Percentiles rank a stretch among this genome's conserved stretches.
phyloP scores from a whole-genome alignment of 2,329 filamentous ascomycete species.

The Talaromyces verruculosus region DNA sequence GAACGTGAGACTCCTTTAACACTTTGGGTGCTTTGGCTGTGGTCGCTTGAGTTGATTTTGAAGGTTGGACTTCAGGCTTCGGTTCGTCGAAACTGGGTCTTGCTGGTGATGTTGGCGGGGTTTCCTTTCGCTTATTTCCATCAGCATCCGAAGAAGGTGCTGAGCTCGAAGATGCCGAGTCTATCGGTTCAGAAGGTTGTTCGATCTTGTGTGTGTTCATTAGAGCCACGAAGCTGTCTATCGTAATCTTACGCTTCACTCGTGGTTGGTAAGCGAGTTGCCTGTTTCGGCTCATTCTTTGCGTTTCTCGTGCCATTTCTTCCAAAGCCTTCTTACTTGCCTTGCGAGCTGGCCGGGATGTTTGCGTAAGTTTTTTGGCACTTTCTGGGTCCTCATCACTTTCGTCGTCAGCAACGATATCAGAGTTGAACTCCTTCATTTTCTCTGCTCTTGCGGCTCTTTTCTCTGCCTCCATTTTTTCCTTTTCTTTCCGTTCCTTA shows the following conservation, averaged over 20 bases:
- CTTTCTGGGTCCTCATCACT: conserved; percentile 63
- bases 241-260: conserved; percentile 87
- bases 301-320: conserved; percentile 93
- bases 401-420: conserved; percentile 52
- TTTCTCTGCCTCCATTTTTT: conserved; percentile 55
- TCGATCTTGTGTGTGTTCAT: conserved; percentile 65
- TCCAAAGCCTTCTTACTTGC: conserved; percentile 93
- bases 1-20: conserved; percentile 35
- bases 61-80: neutral
- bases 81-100: conserved; percentile 23
- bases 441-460: conserved; percentile 36
- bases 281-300: conserved; percentile 84
- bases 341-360: conserved; percentile 68
- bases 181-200: conserved; percentile 30
- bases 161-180: conserved; percentile 53
- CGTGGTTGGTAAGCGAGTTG: conserved; percentile 86
- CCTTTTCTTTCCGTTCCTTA: conserved; percentile 66
- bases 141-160: conserved; percentile 46
- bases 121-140: conserved; percentile 52
- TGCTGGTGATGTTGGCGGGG: conserved; percentile 69
- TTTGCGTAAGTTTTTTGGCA: conserved; percentile 67
- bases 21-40: conserved; percentile 25
- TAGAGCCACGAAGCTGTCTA: conserved; percentile 74
- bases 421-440: conserved; percentile 36
- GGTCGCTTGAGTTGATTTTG: neutral